A percentile compares a stretch with the other conserved stretches of the same genome.
Evolutionary conservation across 2,329 filamentous ascomycete genomes (phyloP).

Genomic region (Beauveria bassiana): DNA sequence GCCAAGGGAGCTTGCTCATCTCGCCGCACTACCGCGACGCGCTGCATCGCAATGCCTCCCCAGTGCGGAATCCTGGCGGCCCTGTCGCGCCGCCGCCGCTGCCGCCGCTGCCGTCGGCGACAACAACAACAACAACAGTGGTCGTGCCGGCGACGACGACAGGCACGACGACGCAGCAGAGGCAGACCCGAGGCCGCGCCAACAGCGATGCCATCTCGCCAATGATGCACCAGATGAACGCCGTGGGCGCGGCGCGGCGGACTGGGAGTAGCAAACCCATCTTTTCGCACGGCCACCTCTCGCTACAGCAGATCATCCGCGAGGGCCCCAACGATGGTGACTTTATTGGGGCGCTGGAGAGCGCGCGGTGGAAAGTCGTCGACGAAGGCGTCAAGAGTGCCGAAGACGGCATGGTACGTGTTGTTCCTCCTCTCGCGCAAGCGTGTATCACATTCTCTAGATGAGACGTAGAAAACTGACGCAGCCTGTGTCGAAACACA

Average conservation of each 20-base stretch:
- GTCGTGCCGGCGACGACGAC: slow-evolving; percentile 22
- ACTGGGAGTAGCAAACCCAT: slow-evolving; percentile 35
- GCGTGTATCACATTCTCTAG: not conserved
- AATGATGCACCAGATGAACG: slow-evolving; percentile 29
- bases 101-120: not conserved
- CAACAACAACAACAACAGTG: slow-evolving; percentile 14
- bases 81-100: not conserved
- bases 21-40: slow-evolving; percentile 51
- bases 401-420: slow-evolving; percentile 68
- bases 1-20: slow-evolving; percentile 45
- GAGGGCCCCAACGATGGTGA: slow-evolving; percentile 72
- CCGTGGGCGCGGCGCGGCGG: slow-evolving; percentile 28
- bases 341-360: slow-evolving; percentile 57
- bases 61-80: slow-evolving; percentile 19
- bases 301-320: slow-evolving; percentile 68
- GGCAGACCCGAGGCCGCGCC: slow-evolving; percentile 46
- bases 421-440: not conserved
- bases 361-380: slow-evolving; percentile 64
- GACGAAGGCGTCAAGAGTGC: slow-evolving; percentile 71
- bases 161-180: not conserved
- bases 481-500: no score
- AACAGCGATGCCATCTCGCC: slow-evolving; percentile 61
- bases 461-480: not conserved
- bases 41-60: slow-evolving; percentile 29
- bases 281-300: slow-evolving; percentile 47